Conservation (phyloP, 352 stramenopile species). For the Phytophthora litchii region DNA sequence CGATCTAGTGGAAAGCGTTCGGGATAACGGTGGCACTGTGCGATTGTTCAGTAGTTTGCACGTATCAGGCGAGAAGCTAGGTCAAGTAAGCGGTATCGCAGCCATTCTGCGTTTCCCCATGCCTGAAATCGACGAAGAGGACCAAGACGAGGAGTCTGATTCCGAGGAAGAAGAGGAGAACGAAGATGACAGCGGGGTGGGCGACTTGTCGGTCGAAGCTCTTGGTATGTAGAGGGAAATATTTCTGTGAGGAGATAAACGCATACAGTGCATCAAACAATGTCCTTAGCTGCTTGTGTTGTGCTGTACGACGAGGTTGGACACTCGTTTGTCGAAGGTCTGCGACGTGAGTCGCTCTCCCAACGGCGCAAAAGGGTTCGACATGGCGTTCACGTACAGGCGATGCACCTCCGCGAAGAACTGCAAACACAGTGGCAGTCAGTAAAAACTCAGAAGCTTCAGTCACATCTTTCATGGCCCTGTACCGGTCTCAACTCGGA, state of each 20-base stretch:
- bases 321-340: constrained; percentile 82
- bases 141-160: constrained; percentile 67
- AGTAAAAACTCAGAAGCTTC: neutral
- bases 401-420: constrained; percentile 87
- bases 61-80: constrained; percentile 94
- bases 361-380: constrained; percentile 84
- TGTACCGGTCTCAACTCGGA: constrained; percentile 75
- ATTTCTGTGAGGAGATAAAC: constrained; percentile 6
- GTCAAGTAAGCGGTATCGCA: constrained; percentile 94
- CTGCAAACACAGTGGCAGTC: constrained; percentile 36
- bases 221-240: constrained; percentile 53
- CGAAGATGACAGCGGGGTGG: constrained; percentile 54
- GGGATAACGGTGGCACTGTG: constrained; percentile 91
- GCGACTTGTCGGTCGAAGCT: constrained; percentile 69
- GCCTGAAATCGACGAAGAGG: constrained; percentile 95
- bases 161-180: constrained; percentile 46
- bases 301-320: constrained; percentile 76
- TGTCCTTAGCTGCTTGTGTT: constrained; percentile 45
- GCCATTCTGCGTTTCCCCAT: constrained; percentile 96
- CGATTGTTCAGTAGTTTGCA: constrained; percentile 96
- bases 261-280: constrained; percentile 15
- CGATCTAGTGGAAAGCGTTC: constrained; percentile 93
- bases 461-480: neutral
- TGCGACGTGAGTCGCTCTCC: constrained; percentile 83
- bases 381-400: constrained; percentile 88